Percentiles rank a stretch among this genome's conserved stretches.
These are phyloP conservation scores for Phytophthora agathidicida DNA, from an alignment of 352 stramenopile species.

Conservation along the genomic window DNA sequence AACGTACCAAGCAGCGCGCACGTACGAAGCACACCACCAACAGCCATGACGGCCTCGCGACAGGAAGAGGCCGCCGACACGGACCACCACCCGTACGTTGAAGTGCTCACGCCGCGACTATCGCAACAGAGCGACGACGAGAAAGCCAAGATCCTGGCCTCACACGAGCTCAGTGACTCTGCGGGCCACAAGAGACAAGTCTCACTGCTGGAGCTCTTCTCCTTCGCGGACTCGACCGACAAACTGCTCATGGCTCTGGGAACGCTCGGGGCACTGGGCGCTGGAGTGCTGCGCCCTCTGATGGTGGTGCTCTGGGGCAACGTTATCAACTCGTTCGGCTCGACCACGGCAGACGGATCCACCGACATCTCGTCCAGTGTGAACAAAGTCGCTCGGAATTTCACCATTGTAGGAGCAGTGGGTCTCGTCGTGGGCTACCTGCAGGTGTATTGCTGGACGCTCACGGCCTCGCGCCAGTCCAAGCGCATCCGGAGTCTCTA, in stretches of 20 bases:
- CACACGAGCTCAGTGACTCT: not conserved
- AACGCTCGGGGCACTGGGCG: constrained; percentile 15
- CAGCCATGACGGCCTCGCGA: constrained; percentile 8
- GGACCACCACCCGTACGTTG: constrained; percentile 12
- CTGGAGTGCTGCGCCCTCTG: constrained; percentile 28
- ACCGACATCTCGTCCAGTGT: constrained; percentile 1
- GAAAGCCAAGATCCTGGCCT: constrained; percentile 1
- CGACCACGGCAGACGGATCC: not conserved
- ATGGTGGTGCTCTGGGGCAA: constrained; percentile 35
- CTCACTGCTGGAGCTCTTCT: constrained; percentile 32
- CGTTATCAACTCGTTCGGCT: constrained; percentile 39
- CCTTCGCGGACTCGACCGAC: constrained; percentile 35
- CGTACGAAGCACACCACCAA: not conserved
- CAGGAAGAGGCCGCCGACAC: not conserved
- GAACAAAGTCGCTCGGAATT: too few relatives aligned
- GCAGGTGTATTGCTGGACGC: constrained; percentile 58
- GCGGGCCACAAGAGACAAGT: constrained; percentile 7
- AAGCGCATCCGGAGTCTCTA: constrained; percentile 51
- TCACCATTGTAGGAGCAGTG: constrained; percentile 33
- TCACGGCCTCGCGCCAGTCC: constrained; percentile 51
- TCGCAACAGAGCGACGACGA: constrained; percentile 5
- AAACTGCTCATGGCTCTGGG: constrained; percentile 33
- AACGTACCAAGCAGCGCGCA: constrained; percentile 5
- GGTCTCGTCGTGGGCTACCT: constrained; percentile 40
- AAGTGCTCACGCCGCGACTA: constrained; percentile 18